Conservation (phyloP, 352 stramenopile genomes). For the Blastocystis sp. region DNA sequence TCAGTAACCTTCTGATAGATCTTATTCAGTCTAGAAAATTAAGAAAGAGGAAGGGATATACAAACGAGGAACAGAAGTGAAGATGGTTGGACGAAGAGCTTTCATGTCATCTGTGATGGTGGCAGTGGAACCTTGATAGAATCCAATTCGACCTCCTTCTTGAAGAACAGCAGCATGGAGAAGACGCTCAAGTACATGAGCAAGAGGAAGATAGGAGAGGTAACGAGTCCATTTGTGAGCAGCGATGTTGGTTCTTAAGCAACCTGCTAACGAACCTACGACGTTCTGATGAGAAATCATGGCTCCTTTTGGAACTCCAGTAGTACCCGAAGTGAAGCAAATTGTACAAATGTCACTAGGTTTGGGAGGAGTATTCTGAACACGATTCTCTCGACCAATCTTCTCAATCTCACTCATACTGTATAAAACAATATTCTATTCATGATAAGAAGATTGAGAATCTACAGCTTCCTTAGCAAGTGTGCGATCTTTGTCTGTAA, state of each 20-base stretch:
- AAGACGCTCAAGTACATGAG: slow-evolving; percentile 64
- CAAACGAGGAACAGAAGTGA: slow-evolving; percentile 39
- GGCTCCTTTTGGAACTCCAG: slow-evolving; percentile 74
- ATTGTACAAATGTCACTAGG: slow-evolving; percentile 70
- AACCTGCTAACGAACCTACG: background rate
- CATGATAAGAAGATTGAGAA: background rate
- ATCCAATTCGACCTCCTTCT: slow-evolving; percentile 22
- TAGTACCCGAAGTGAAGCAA: slow-evolving; percentile 78
- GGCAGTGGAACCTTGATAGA: slow-evolving; percentile 43
- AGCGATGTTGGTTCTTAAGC: background rate
- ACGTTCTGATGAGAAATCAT: slow-evolving; percentile 71
- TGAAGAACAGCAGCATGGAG: slow-evolving; percentile 58
- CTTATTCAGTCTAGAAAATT: slow-evolving; percentile 37
- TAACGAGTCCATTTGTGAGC: background rate
- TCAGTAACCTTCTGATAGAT: slow-evolving; percentile 27
- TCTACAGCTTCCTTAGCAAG: background rate
- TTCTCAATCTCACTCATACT: slow-evolving; percentile 62
- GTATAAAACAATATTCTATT: slow-evolving; percentile 13
- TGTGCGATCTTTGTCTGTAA: slow-evolving; percentile 10
- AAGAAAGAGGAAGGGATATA: background rate
- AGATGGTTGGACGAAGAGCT: slow-evolving; percentile 27
- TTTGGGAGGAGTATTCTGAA: background rate
- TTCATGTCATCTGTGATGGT: slow-evolving; percentile 47
- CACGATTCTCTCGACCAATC: slow-evolving; percentile 46
- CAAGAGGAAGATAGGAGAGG: slow-evolving; percentile 38